These are phyloP conservation scores for Chiua sp. DNA, from an alignment of 1,284 basidiomycete genomes.

Conservation along the genomic window DNA sequence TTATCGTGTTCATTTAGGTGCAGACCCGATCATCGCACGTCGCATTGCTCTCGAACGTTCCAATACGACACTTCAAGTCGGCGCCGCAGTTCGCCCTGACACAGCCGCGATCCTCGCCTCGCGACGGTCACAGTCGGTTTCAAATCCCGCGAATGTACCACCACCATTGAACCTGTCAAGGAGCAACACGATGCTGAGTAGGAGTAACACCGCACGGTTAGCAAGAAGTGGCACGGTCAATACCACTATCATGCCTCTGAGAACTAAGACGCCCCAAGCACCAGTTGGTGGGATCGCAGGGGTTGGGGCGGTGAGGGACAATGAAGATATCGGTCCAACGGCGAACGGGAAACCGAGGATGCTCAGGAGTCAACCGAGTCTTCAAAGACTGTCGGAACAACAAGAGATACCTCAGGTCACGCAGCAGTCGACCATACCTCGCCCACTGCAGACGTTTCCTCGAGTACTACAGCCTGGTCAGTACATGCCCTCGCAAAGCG, in stretches of 20 bases:
- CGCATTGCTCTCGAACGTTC: slow-evolving; percentile 51
- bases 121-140: slow-evolving; percentile 27
- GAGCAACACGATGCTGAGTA: slow-evolving; percentile 26
- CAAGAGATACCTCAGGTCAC: too few relatives aligned
- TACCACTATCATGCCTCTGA: not conserved
- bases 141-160: slow-evolving; percentile 26
- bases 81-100: slow-evolving; percentile 35
- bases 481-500: too few relatives aligned
- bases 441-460: too few relatives aligned
- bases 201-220: slow-evolving; percentile 8
- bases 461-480: too few relatives aligned
- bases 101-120: slow-evolving; percentile 6
- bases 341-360: too few relatives aligned
- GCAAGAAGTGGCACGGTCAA: not conserved
- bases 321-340: too few relatives aligned
- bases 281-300: too few relatives aligned
- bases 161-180: slow-evolving; percentile 21
- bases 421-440: too few relatives aligned
- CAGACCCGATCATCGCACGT: slow-evolving; percentile 1
- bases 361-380: too few relatives aligned
- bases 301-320: too few relatives aligned
- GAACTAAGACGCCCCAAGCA: too few relatives aligned
- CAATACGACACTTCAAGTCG: slow-evolving; percentile 59
- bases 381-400: too few relatives aligned
- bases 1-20: slow-evolving; percentile 14